Percentiles rank a stretch among this genome's conserved stretches.
Evolutionary conservation across 1,284 basidiomycete genomes (phyloP).

Genomic region (Ceratobasidium sp.): DNA sequence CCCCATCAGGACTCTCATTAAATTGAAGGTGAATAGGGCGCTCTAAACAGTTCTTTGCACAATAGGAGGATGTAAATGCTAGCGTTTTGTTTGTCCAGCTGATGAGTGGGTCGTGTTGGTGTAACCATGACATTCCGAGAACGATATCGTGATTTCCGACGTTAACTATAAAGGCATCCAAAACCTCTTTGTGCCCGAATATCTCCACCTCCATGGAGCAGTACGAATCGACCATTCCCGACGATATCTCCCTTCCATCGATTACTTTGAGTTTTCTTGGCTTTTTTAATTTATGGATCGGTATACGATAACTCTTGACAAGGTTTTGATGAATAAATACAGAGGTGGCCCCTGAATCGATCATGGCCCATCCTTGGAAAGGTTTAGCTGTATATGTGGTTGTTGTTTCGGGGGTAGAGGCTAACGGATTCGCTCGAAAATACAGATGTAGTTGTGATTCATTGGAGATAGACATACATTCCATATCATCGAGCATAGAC

Average conservation of each 20-base stretch:
- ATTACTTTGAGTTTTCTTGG: background rate
- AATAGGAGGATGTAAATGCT: background rate
- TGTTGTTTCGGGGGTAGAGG: background rate
- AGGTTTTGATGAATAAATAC: conserved; percentile 7
- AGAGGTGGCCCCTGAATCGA: background rate
- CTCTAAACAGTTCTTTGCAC: background rate
- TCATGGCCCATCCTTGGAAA: conserved; percentile 1
- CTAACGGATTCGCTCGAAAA: background rate
- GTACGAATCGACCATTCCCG: background rate
- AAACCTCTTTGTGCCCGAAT: background rate
- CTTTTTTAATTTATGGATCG: background rate
- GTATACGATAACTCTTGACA: background rate
- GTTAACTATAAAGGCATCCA: background rate
- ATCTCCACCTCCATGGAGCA: background rate
- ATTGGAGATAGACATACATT: background rate
- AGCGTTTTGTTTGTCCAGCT: conserved; percentile 18
- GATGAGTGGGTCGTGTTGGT: conserved; percentile 42
- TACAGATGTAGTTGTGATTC: background rate
- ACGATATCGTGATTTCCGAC: conserved; percentile 24
- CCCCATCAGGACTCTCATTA: background rate
- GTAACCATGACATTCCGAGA: conserved; percentile 44
- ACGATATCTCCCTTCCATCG: background rate
- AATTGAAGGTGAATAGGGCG: background rate
- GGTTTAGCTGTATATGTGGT: background rate
- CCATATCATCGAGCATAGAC: background rate